Percentiles rank a stretch among this genome's conserved stretches.
Conservation (phyloP, 139 green algal species). For the Bryopsis sp. region DNA sequence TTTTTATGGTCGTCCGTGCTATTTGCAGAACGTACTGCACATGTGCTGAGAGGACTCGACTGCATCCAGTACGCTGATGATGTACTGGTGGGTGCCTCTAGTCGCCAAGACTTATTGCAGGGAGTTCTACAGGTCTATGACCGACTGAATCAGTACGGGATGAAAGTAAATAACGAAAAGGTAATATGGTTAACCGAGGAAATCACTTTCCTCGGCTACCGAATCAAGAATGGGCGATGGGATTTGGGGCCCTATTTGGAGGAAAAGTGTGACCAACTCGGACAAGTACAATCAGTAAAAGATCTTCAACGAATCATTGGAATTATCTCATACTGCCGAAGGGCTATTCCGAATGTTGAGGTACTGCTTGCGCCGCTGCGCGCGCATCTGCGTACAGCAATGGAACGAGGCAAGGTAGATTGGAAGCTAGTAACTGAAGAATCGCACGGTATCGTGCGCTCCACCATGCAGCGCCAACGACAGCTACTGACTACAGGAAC, state of each 20-base stretch:
- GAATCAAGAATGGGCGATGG: slow-evolving; percentile 6
- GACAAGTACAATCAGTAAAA: not conserved
- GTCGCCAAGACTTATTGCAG: not conserved
- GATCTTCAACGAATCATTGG: slow-evolving; percentile 9
- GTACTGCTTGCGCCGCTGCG: not conserved
- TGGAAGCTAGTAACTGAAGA: no score
- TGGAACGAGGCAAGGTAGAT: no score
- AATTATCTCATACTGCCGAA: slow-evolving; percentile 11
- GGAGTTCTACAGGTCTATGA: not conserved
- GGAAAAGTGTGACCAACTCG: not conserved
- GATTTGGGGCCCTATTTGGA: not conserved
- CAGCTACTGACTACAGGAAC: no score
- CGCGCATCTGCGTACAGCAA: not conserved
- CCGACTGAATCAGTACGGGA: not conserved
- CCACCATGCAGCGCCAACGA: no score
- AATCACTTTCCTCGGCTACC: not conserved
- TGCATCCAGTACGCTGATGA: slow-evolving; percentile 13
- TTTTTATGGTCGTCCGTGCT: slow-evolving; percentile 12
- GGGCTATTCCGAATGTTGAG: slow-evolving; percentile 1
- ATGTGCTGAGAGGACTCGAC: slow-evolving; percentile 13
- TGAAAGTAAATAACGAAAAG: slow-evolving; percentile 15
- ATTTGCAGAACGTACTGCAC: slow-evolving; percentile 8
- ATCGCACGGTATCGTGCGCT: no score
- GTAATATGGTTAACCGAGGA: not conserved
- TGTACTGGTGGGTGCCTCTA: not conserved